Base-by-base conservation (phyloP, 495 filamentous ascomycete species). In the Recurvomyces mirabilis region DNA sequence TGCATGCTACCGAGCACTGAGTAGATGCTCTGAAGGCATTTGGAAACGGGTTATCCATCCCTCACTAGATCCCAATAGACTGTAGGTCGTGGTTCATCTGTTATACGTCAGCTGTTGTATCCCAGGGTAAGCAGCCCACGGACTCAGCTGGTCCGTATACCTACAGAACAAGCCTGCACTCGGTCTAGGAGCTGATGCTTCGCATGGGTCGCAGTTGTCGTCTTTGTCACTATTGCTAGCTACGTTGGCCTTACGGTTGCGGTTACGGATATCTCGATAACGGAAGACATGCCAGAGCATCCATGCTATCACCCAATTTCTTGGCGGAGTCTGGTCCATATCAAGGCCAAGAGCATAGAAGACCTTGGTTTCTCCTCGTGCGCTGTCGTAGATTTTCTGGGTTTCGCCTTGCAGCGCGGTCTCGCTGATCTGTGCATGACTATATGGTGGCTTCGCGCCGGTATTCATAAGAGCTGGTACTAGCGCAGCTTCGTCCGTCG, bases 201-300 rank as follows among this genome's bases (percentile, higher is more conserved):
- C 41, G 15, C 32, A 17, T 11, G 29, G 25, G 5, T 47, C 45
- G 17, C 28, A 22, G 20, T 40, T 23, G 21, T 47, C 37, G 35
- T 40, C 26, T 17, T 25, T 20, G 24, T 14, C 22, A n/a, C 33
- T 28, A 21, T 39, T 24, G 9, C 31, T 21, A 18, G 10, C 20
- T 4, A 7, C 12, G 19, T 17, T 18, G 26, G 26, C 32, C 26
- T 36, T 38, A n/a, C 46, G 45, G 31, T 53, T 41, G 18, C 42
- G 20, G 41, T 59, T 52, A 20, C 61, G 51, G 36, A 57, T 60
- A 48, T 65, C 60, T n/a, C 56, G 60, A 34, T 63, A 56, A 10
- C 62, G 60, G 41, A 65, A 65, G 26, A 61, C 56, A 48, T 65
- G 62, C 60, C 60, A 65, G 5, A 65, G 53, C 36, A 49, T 56